Base-by-base conservation (phyloP, 192 early-diverging fungal genomes). In the Helicostylum pulchrum region DNA sequence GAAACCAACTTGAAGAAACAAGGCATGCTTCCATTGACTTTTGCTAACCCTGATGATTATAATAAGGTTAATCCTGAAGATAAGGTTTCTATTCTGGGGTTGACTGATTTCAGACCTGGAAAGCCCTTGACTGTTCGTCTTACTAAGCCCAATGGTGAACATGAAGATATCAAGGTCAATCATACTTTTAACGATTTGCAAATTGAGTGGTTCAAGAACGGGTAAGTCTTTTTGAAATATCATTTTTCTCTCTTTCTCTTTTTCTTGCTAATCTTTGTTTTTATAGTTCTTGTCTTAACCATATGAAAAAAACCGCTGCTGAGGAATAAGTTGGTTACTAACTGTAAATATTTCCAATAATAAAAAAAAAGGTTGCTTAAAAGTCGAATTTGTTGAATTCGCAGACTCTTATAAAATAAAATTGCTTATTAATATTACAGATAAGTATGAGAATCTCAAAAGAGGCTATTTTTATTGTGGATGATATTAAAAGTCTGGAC, bases 1-100 rank as follows among this genome's bases (percentile, higher is more conserved):
- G 94, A 99, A 84, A 99, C 97, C 75, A 99, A 99, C 85, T 86
- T 97, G 64, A 99, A 99, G 89, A 99, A 99, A 86, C 97, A 99
- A 80, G 97, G 97, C 70, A 85, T 99, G 59, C 84, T 99, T 64
- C 97, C 97, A 34, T 82, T 99, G 70, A 96, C 94, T 50, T 99
- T 99, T 70, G 82, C 88, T 77, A 83, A 99, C 83, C 85, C 92
- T 60, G 85, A 81, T 65, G 97, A 99, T 78, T 99, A 99, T 72
- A 93, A 95, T 66, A 90, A 86, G 83, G 84, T 99, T 67, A 78
- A 80, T 62, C 90, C 94, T 59, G 69, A 73, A 19, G 97, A 98
- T 79, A 91, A 87, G 72, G 84, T 98, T 62, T 87, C 88, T 39
- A 90, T 98, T 75, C 64, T 93, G 61, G 97, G 97, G 61, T 85